phyloP scores from a whole-genome alignment of 2,329 filamentous ascomycete genomes.

The Colletotrichum navitas region DNA sequence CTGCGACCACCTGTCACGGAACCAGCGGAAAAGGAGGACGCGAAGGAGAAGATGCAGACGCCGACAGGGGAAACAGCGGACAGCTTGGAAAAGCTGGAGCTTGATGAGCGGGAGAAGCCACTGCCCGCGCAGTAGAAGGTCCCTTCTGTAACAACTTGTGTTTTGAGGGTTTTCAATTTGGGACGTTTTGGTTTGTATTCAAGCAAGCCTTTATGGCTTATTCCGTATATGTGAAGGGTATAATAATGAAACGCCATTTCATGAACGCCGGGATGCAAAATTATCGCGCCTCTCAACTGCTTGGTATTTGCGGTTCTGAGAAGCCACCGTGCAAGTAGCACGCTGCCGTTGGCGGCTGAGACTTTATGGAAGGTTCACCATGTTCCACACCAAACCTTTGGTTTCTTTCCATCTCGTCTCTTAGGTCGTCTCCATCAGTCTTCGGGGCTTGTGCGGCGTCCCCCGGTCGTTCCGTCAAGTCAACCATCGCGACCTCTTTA shows the following conservation, averaged over 20 bases:
- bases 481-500: conserved; percentile 6
- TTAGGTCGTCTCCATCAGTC: neutral
- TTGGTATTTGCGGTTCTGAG: conserved; percentile 32
- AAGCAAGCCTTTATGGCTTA: conserved; percentile 14
- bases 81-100: conserved; percentile 54
- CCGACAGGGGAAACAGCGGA: conserved; percentile 49
- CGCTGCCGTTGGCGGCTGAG: conserved; percentile 14
- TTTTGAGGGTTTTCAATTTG: neutral
- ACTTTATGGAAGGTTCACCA: neutral
- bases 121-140: conserved; percentile 40
- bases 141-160: neutral
- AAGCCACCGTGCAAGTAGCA: conserved; percentile 36
- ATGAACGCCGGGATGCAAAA: conserved; percentile 6
- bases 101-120: conserved; percentile 49
- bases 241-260: conserved; percentile 27
- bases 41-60: conserved; percentile 47
- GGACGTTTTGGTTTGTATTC: conserved; percentile 25
- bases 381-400: neutral
- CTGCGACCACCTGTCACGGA: conserved; percentile 27
- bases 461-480: conserved; percentile 4
- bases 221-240: conserved; percentile 14
- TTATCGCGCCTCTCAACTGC: conserved; percentile 33
- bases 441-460: neutral
- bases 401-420: neutral
- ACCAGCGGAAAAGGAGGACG: conserved; percentile 43